phyloP scores from a whole-genome alignment of 2,329 filamentous ascomycete genomes.

The Aspergillaceae sp. region DNA sequence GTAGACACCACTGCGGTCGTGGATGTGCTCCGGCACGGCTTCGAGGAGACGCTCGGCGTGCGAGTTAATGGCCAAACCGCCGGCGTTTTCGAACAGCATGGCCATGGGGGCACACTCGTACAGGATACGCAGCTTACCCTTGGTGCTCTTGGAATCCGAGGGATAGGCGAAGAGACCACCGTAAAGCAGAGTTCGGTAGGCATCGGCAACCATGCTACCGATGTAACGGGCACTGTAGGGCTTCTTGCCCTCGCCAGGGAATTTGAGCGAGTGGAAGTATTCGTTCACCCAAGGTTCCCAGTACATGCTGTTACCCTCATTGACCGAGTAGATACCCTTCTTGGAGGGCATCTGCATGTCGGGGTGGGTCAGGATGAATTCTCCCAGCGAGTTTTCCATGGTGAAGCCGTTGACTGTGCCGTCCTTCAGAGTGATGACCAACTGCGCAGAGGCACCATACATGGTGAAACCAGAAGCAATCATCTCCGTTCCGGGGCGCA shows the following conservation, averaged over 20 bases:
- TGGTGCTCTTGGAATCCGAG: conserved; percentile 94
- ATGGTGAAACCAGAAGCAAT: conserved; percentile 98
- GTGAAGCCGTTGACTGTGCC: conserved; percentile 95
- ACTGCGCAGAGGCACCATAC: conserved; percentile 94
- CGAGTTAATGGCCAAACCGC: conserved; percentile 84
- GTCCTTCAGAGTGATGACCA: conserved; percentile 94
- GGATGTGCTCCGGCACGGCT: conserved; percentile 82
- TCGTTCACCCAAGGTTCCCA: conserved; percentile 81
- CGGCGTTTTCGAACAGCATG: conserved; percentile 96
- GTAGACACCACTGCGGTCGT: conserved; percentile 93
- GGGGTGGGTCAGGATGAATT: conserved; percentile 97
- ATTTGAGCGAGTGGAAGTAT: conserved; percentile 87
- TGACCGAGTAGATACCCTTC: conserved; percentile 90
- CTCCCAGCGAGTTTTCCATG: conserved; percentile 88
- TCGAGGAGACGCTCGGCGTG: conserved; percentile 86
- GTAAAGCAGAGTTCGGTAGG: conserved; percentile 90
- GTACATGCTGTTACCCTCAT: conserved; percentile 96
- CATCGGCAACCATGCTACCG: conserved; percentile 95
- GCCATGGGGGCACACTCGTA: conserved; percentile 99
- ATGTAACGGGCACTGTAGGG: conserved; percentile 95
- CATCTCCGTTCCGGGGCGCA: conserved; percentile 82
- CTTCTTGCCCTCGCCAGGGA: conserved; percentile 61
- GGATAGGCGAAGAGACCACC: conserved; percentile 97
- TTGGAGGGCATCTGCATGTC: conserved; percentile 78
- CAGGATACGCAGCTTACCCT: conserved; percentile 93